These are phyloP conservation scores for Aspergillus felis DNA, from an alignment of 2,329 filamentous ascomycete species.

Conservation along the genomic window DNA sequence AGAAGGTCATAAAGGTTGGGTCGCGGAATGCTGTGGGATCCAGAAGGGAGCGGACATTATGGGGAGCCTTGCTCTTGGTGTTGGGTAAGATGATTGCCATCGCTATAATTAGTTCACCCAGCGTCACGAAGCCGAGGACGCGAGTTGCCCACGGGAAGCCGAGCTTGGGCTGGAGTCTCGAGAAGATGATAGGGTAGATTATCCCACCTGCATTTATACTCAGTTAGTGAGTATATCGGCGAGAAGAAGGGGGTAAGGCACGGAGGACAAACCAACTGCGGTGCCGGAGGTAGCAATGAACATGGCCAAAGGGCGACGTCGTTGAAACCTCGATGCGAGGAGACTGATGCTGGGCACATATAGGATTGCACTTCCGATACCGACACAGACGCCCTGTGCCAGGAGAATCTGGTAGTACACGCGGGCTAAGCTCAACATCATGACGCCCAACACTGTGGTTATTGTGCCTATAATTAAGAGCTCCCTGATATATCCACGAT, in stretches of 20 bases:
- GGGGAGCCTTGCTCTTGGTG: background rate
- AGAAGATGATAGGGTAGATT: background rate
- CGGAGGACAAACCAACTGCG: conserved; percentile 1
- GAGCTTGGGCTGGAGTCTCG: background rate
- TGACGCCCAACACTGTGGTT: conserved; percentile 1
- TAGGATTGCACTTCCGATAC: conserved; percentile 2
- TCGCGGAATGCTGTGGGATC: conserved; percentile 2
- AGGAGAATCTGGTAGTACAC: conserved; percentile 1
- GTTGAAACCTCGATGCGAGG: conserved; percentile 1
- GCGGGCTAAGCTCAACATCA: conserved; percentile 1
- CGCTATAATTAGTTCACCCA: background rate
- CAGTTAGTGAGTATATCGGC: background rate
- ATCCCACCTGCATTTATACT: background rate
- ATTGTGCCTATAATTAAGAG: conserved; percentile 1
- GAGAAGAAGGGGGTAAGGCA: background rate
- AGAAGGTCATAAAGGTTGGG: conserved; percentile 5
- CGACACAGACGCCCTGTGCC: background rate
- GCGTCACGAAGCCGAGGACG: background rate
- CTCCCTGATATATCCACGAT: conserved; percentile 2
- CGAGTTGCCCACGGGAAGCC: background rate
- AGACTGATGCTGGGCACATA: conserved; percentile 4
- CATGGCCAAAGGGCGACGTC: background rate
- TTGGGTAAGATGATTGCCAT: conserved; percentile 1
- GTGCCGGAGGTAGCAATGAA: conserved; percentile 1
- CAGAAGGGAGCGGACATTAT: background rate